phyloP scores from a whole-genome alignment of 1,284 basidiomycete genomes.

The Xerocomus amazonicus region DNA sequence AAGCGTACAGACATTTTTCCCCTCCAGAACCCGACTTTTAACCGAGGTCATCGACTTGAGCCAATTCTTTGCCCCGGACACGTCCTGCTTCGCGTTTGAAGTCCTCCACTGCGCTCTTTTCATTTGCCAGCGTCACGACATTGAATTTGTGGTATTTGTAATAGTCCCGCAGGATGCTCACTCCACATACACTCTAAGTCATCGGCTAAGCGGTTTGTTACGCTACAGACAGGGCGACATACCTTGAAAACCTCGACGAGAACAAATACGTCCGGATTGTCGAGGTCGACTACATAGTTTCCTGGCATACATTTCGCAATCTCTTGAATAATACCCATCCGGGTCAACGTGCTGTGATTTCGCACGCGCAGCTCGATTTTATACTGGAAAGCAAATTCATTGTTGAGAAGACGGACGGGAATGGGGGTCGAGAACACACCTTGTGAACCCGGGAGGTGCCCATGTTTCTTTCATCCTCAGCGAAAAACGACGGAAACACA shows the following conservation, averaged over 20 bases:
- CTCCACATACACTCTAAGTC: slow-evolving; percentile 62
- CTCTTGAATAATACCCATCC: slow-evolving; percentile 56
- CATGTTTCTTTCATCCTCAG: slow-evolving; percentile 32
- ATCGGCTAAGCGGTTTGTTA: slow-evolving; percentile 1
- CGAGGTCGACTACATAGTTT: slow-evolving; percentile 61
- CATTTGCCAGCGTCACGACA: slow-evolving; percentile 60
- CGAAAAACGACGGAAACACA: slow-evolving; percentile 51
- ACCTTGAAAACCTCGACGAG: slow-evolving; percentile 82
- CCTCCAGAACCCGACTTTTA: neutral
- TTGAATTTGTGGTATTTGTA: slow-evolving; percentile 70
- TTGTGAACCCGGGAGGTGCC: slow-evolving; percentile 38
- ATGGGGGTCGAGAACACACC: slow-evolving; percentile 17
- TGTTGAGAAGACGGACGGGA: neutral
- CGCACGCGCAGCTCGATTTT: slow-evolving; percentile 72
- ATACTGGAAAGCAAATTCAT: slow-evolving; percentile 45
- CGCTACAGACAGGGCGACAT: slow-evolving; percentile 10
- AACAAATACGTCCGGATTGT: slow-evolving; percentile 65
- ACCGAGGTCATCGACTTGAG: neutral
- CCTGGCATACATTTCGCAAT: slow-evolving; percentile 67
- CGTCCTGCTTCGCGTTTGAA: slow-evolving; percentile 28
- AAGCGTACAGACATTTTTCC: neutral
- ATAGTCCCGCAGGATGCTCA: slow-evolving; percentile 69
- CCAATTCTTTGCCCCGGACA: slow-evolving; percentile 19
- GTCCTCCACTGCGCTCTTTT: slow-evolving; percentile 27
- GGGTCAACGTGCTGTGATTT: slow-evolving; percentile 65